Base-by-base conservation (phyloP, 441 rosid genomes). In the Capsella rubella region DNA sequence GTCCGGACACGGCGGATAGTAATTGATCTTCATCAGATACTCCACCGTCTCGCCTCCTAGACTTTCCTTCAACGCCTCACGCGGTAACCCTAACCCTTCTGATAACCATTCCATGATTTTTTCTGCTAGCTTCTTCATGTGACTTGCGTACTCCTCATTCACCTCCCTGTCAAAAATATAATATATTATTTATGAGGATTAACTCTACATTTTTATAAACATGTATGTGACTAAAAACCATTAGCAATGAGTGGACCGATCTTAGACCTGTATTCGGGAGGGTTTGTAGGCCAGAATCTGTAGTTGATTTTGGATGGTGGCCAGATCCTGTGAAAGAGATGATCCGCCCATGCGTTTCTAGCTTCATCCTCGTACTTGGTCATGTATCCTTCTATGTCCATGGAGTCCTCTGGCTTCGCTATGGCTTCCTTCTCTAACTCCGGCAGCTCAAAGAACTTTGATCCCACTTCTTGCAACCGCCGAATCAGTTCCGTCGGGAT, bases 241-340 rank as follows among this genome's bases (percentile, higher is more conserved):
- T 5, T 42, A 35, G 47, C 29, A 50, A 21, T 21, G 29, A 21
- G 56, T 51, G 14, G n/a, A 51, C 12, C 5, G 35, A n/a, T 11
- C 15, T 6, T 55, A 62, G 6, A 34, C 72, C 28, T 87, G 82
- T 92, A 92, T 35, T 84, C 78, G 12, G 84, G 75, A 5, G 97
- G 90, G 34, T 76, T 83, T 3, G 69, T 52, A 5, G 98, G 98
- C 98, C 96, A 90, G 72, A 84, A 89, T 16, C 35, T 64, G 62
- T 87, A 68, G 53, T 73, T 79, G 49, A 92, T 64, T 25, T 61
- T 29, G 0, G 81, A 51, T 29, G 93, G 90, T 13, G 98, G 97
- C 93, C 92, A 90, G n/a, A 93, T 63, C 60, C 29, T 81, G 69
- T 93, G 93, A 45, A 90, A 93, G 69, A 90, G 85, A 67, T 90